Percentiles rank a stretch among this genome's conserved stretches.
phyloP scores from a whole-genome alignment of 2,329 filamentous ascomycete genomes.

The Hymenoscyphus linearis region DNA sequence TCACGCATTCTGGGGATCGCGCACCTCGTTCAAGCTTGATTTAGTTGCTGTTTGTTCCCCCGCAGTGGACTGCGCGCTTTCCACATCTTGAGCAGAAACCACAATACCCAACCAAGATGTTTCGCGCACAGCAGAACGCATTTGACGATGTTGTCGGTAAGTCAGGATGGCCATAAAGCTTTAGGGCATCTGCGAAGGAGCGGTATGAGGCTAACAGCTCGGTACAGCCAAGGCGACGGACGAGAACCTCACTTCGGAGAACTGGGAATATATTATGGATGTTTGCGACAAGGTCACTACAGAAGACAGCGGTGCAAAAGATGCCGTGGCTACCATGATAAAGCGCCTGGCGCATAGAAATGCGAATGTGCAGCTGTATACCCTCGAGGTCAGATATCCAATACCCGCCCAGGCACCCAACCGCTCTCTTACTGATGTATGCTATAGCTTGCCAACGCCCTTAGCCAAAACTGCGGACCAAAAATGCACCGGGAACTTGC shows the following conservation, averaged over 20 bases:
- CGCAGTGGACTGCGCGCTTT: not conserved
- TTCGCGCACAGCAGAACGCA: constrained; percentile 58
- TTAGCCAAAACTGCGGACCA: constrained; percentile 66
- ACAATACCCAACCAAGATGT: constrained; percentile 38
- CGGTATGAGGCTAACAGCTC: constrained; percentile 16
- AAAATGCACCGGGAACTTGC: constrained; percentile 67
- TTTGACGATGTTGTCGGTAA: constrained; percentile 67
- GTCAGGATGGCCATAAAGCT: constrained; percentile 26
- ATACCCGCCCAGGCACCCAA: not conserved
- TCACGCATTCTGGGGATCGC: not conserved
- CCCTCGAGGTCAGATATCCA: constrained; percentile 50
- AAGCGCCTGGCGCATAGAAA: constrained; percentile 69
- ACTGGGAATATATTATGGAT: constrained; percentile 58
- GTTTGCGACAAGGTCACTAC: constrained; percentile 37
- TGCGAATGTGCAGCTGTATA: constrained; percentile 74
- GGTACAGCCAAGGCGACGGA: constrained; percentile 76
- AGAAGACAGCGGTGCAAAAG: constrained; percentile 48
- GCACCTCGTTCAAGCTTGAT: not conserved
- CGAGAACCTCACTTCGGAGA: constrained; percentile 77
- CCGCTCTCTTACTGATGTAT: not conserved
- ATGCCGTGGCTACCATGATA: constrained; percentile 67
- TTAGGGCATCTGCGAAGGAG: constrained; percentile 3
- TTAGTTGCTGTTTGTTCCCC: not conserved
- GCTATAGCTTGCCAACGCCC: constrained; percentile 59
- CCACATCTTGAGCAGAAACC: constrained; percentile 1